Evolutionary conservation across 345 rosid genomes (phyloP).

Genomic region (Passiflora organensis): DNA sequence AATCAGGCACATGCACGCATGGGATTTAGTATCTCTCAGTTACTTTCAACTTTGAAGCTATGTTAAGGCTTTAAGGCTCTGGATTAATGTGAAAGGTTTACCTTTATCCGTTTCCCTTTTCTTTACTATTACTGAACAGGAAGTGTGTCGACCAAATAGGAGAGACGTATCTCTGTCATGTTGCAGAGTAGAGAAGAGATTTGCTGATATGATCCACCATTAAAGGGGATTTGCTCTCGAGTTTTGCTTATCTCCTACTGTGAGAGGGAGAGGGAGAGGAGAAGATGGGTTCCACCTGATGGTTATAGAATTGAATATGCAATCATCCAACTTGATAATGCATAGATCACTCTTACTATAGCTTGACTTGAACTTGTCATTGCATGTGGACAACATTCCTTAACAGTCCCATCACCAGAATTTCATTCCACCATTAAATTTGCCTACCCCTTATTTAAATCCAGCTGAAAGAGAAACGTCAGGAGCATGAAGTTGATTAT

Average conservation of each 20-base stretch:
- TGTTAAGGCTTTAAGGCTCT: too few relatives aligned
- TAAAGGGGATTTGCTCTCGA: slow-evolving; percentile 8
- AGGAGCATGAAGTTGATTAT: not conserved
- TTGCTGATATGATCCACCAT: not conserved
- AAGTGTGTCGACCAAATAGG: too few relatives aligned
- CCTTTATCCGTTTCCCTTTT: too few relatives aligned
- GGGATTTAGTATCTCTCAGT: not conserved
- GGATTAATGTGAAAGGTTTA: too few relatives aligned
- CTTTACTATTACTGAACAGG: too few relatives aligned
- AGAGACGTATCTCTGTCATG: too few relatives aligned
- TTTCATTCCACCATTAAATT: slow-evolving; percentile 1
- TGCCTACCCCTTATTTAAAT: slow-evolving; percentile 4
- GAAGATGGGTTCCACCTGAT: slow-evolving; percentile 30
- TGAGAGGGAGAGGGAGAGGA: slow-evolving; percentile 15
- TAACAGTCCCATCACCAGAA: slow-evolving; percentile 14
- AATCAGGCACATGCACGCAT: slow-evolving; percentile 1
- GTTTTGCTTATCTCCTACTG: not conserved
- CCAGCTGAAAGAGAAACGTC: not conserved
- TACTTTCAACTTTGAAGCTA: slow-evolving; percentile 8
- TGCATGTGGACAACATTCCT: slow-evolving; percentile 24
- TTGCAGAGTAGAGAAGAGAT: too few relatives aligned
- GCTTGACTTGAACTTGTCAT: slow-evolving; percentile 15
- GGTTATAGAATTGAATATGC: slow-evolving; percentile 29
- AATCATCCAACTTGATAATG: slow-evolving; percentile 17
- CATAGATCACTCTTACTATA: not conserved